These are phyloP conservation scores for Manihot esculenta DNA, from an alignment of 441 rosid species.

Conservation along the genomic window DNA sequence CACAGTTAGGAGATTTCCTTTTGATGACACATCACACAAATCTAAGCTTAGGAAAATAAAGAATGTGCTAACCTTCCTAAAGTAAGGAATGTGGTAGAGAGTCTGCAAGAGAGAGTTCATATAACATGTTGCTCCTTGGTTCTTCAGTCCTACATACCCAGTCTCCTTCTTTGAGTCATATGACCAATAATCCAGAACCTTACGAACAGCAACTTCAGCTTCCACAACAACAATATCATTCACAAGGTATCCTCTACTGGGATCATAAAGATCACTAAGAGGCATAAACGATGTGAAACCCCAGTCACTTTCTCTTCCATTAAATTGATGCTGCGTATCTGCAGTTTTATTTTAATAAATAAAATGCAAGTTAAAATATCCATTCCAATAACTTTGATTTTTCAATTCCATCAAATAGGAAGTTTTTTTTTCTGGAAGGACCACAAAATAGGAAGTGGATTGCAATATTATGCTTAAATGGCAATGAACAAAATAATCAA, in stretches of 20 bases:
- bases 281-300: constrained; percentile 94
- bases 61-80: constrained; percentile 66
- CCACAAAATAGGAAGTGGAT: background rate
- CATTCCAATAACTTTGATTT: background rate
- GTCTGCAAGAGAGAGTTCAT: constrained; percentile 91
- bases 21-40: constrained; percentile 2
- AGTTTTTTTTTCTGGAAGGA: background rate
- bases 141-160: constrained; percentile 89
- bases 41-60: constrained; percentile 15
- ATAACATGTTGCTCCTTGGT: constrained; percentile 95
- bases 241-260: constrained; percentile 65
- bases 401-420: background rate
- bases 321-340: constrained; percentile 94
- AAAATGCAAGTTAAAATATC: constrained; percentile 4
- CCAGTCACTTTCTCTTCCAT: constrained; percentile 90
- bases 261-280: constrained; percentile 83
- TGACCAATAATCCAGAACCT: constrained; percentile 77
- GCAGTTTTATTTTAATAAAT: constrained; percentile 23
- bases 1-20: constrained; percentile 27
- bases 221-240: constrained; percentile 73
- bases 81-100: constrained; percentile 75
- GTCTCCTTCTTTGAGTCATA: constrained; percentile 94
- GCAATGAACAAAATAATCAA: constrained; percentile 7
- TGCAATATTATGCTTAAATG: background rate
- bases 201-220: constrained; percentile 83